Evolutionary conservation across 441 rosid genomes (phyloP).

Genomic region (Corymbia citriodora): DNA sequence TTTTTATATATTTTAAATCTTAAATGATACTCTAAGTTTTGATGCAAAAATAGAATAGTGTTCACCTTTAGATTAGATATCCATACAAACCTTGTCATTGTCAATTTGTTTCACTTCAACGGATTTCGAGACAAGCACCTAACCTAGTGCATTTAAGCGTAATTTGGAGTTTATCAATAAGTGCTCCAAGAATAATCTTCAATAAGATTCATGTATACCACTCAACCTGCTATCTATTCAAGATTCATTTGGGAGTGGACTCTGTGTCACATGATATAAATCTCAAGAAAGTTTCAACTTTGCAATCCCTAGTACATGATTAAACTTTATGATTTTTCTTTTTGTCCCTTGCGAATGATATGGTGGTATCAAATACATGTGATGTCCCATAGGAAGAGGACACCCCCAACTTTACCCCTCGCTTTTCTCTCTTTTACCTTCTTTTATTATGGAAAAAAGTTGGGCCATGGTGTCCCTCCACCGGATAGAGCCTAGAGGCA

Average conservation of each 20-base stretch:
- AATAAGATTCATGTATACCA: background rate
- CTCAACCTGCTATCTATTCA: background rate
- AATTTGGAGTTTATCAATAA: background rate
- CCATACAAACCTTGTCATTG: rapidly evolving
- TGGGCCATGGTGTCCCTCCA: background rate
- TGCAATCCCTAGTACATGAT: background rate
- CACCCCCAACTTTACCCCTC: background rate
- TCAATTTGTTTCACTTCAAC: background rate
- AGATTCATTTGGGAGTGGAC: background rate
- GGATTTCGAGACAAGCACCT: rapidly evolving
- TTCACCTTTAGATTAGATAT: background rate
- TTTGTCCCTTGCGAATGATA: background rate
- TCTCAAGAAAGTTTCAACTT: background rate
- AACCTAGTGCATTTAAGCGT: background rate
- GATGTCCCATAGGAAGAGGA: background rate
- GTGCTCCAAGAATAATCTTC: background rate
- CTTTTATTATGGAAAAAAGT: background rate
- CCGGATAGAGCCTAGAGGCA: background rate
- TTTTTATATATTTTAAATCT: background rate
- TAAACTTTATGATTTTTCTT: background rate
- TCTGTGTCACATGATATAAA: background rate
- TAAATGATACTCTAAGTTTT: background rate
- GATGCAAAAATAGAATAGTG: background rate
- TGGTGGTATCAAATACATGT: too few species aligned
- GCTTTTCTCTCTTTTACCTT: background rate